Evolutionary conservation across 2,329 filamentous ascomycete genomes (phyloP).

Genomic region (Fusarium agapanthi): DNA sequence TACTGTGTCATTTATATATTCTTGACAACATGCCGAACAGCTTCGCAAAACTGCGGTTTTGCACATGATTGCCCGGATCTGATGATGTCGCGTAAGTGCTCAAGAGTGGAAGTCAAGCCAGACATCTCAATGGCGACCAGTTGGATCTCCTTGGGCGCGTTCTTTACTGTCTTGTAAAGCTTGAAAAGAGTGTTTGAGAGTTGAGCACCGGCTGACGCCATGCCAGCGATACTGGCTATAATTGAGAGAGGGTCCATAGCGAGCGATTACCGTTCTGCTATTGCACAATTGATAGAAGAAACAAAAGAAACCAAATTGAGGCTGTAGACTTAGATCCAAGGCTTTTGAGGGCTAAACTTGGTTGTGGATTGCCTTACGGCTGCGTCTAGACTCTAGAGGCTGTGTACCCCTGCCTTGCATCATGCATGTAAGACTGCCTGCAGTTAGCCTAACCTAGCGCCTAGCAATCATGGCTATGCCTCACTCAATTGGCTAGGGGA

Average conservation of each 20-base stretch:
- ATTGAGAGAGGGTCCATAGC: conserved; percentile 26
- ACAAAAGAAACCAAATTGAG: neutral
- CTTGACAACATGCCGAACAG: neutral
- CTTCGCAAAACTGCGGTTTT: neutral
- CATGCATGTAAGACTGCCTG: neutral
- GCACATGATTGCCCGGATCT: neutral
- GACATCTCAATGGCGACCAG: conserved; percentile 19
- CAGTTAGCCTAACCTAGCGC: neutral
- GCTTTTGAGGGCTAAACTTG: neutral
- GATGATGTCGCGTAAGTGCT: conserved; percentile 20
- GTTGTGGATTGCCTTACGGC: neutral
- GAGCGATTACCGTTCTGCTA: accelerated
- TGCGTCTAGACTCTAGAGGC: conserved; percentile 13
- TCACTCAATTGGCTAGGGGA: neutral
- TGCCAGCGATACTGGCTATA: conserved; percentile 25
- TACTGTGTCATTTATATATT: conserved; percentile 11
- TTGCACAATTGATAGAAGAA: neutral
- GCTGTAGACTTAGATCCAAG: neutral
- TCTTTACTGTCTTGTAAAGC: neutral
- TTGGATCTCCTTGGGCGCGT: conserved; percentile 7
- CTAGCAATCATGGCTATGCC: too few species aligned
- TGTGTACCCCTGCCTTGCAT: neutral
- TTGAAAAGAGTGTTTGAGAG: conserved; percentile 14
- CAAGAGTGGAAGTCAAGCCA: neutral
- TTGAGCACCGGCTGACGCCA: conserved; percentile 21